Conservation (phyloP, 192 early-diverging fungal species). For the Coemansia nantahalensis region DNA sequence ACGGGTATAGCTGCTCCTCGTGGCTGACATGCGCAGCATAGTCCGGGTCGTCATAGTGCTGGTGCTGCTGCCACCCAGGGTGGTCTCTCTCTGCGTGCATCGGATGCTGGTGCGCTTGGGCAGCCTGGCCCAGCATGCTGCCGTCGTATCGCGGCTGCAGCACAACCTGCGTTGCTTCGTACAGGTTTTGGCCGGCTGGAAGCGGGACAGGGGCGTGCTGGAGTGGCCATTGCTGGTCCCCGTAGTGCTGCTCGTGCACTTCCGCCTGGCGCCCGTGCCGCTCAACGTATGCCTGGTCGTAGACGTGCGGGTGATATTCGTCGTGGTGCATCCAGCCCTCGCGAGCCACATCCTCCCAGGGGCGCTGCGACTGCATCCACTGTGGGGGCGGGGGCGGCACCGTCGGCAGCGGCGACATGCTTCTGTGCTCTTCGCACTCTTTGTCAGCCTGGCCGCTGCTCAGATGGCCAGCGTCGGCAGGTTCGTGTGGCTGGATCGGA, state of each 20-base stretch:
- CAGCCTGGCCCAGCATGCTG: too few relatives aligned
- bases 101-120: constrained; percentile 1
- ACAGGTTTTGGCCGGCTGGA: constrained; percentile 26
- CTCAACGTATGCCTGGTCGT: constrained; percentile 55
- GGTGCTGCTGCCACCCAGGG: background rate
- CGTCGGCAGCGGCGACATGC: too few relatives aligned
- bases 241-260: background rate
- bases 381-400: constrained; percentile 22
- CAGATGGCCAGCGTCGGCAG: too few relatives aligned
- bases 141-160: constrained; percentile 18
- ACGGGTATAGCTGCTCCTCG: constrained; percentile 12
- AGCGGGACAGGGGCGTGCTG: constrained; percentile 26
- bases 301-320: constrained; percentile 45
- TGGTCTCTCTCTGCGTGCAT: background rate
- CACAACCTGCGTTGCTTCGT: constrained; percentile 51
- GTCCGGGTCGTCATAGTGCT: constrained; percentile 1
- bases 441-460: too few relatives aligned
- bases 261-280: constrained; percentile 34
- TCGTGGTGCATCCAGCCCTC: constrained; percentile 54
- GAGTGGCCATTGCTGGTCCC: constrained; percentile 7
- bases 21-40: constrained; percentile 5
- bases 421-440: too few relatives aligned
- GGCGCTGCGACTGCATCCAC: constrained; percentile 54
- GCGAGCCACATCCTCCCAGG: constrained; percentile 58
- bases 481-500: too few relatives aligned